Percentiles rank a stretch among this genome's conserved stretches.
These are phyloP conservation scores for Fraxinus floribunda DNA, from an alignment of 305 asterid genomes.

Conservation along the genomic window DNA sequence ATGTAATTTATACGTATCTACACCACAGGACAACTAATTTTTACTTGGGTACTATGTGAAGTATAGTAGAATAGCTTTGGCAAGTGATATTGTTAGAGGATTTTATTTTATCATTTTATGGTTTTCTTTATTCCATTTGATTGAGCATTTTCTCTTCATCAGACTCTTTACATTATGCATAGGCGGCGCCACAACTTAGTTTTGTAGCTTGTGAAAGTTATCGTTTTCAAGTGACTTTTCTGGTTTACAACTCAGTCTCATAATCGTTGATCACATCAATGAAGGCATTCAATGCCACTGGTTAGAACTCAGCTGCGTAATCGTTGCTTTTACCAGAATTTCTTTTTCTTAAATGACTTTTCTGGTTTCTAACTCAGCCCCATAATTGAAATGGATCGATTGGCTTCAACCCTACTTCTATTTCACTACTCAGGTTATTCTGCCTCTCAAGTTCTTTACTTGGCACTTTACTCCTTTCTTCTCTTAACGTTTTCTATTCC, in stretches of 20 bases:
- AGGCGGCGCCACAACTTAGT: neutral
- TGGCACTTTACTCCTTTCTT: neutral
- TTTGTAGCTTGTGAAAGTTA: neutral
- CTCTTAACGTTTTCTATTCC: no score
- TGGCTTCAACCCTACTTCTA: neutral
- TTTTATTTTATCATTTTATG: neutral
- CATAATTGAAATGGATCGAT: neutral
- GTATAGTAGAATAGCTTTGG: neutral
- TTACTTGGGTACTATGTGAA: neutral
- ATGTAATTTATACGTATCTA: neutral
- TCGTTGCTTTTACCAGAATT: no score
- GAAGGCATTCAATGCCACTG: no score
- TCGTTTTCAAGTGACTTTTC: neutral
- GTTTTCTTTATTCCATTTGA: neutral
- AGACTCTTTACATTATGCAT: neutral
- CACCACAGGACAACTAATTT: neutral
- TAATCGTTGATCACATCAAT: no score
- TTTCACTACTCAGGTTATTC: neutral
- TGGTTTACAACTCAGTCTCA: neutral
- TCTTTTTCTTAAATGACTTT: no score
- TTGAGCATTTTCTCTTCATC: neutral
- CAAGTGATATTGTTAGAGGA: neutral
- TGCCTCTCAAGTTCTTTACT: neutral
- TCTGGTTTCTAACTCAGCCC: no score
- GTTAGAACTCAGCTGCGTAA: no score